Percentiles rank a stretch among this genome's conserved stretches.
These are phyloP conservation scores for Colletotrichum sp. DNA, from an alignment of 2,329 filamentous ascomycete species.

Conservation along the genomic window DNA sequence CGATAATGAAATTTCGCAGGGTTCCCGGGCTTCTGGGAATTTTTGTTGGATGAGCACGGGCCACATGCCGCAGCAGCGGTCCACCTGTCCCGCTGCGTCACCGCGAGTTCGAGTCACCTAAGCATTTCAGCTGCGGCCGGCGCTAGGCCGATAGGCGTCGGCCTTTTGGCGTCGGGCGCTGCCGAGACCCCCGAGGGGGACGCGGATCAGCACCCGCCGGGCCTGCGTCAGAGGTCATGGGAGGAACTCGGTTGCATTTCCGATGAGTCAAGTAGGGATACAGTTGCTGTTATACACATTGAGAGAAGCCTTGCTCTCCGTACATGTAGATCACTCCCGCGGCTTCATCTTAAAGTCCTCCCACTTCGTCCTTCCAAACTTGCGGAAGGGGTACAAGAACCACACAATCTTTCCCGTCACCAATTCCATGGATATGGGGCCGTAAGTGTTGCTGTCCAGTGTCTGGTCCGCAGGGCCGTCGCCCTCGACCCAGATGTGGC, in stretches of 20 bases:
- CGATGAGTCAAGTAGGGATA: not conserved
- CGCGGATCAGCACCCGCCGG: not conserved
- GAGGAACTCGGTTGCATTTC: not conserved
- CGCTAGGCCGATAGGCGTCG: not conserved
- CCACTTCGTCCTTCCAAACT: conserved; percentile 63
- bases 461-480: conserved; percentile 76
- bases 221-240: not conserved
- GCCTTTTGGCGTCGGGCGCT: not conserved
- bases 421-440: conserved; percentile 77
- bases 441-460: conserved; percentile 88
- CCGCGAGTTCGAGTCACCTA: not conserved
- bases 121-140: not conserved
- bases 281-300: not conserved
- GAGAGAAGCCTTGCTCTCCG: not conserved
- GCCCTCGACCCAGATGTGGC: conserved; percentile 95
- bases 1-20: conserved; percentile 20
- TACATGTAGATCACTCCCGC: conserved; percentile 1
- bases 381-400: conserved; percentile 71
- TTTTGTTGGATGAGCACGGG: conserved; percentile 18
- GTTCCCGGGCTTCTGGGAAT: conserved; percentile 10
- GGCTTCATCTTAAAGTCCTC: conserved; percentile 50
- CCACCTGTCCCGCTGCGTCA: conserved; percentile 18
- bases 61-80: not conserved
- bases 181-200: not conserved
- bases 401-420: conserved; percentile 77